A percentile compares a stretch with the other conserved stretches of the same genome.
Evolutionary conservation across 768 basidiomycete species (phyloP).

Genomic region (Mycena venus): DNA sequence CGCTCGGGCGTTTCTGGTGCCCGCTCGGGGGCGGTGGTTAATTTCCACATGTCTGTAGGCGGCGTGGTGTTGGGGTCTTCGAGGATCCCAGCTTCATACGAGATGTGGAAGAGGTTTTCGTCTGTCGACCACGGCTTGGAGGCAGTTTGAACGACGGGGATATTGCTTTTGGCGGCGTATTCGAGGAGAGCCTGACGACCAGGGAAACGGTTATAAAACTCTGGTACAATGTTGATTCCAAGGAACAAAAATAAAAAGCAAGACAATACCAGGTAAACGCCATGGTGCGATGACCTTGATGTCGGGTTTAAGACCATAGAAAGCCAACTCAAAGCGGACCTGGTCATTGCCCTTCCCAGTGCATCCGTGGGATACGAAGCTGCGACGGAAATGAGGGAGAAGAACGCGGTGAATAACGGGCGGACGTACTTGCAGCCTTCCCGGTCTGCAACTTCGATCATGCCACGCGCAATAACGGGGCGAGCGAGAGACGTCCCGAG

Average conservation of each 20-base stretch:
- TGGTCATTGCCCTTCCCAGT: conserved; percentile 99
- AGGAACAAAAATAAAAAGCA: neutral
- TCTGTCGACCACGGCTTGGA: conserved; percentile 99
- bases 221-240: conserved; percentile 52
- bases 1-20: conserved; percentile 86
- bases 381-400: conserved; percentile 43
- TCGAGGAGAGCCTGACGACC: conserved; percentile 94
- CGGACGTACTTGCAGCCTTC: conserved; percentile 94
- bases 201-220: conserved; percentile 97
- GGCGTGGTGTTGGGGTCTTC: conserved; percentile 97
- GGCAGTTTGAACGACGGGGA: conserved; percentile 95
- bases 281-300: conserved; percentile 99
- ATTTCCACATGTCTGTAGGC: conserved; percentile 98
- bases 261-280: conserved; percentile 86
- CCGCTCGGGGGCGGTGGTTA: conserved; percentile 85
- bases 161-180: conserved; percentile 88
- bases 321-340: conserved; percentile 98
- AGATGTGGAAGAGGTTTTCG: conserved; percentile 99
- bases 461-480: conserved; percentile 98
- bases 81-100: conserved; percentile 98
- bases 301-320: conserved; percentile 97
- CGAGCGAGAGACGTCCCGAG: conserved; percentile 98
- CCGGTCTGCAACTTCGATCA: conserved; percentile 92
- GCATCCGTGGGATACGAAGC: conserved; percentile 98
- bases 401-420: neutral